These are phyloP conservation scores for Dothideomycetidae sp. DNA, from an alignment of 2,329 filamentous ascomycete genomes.

Conservation along the genomic window DNA sequence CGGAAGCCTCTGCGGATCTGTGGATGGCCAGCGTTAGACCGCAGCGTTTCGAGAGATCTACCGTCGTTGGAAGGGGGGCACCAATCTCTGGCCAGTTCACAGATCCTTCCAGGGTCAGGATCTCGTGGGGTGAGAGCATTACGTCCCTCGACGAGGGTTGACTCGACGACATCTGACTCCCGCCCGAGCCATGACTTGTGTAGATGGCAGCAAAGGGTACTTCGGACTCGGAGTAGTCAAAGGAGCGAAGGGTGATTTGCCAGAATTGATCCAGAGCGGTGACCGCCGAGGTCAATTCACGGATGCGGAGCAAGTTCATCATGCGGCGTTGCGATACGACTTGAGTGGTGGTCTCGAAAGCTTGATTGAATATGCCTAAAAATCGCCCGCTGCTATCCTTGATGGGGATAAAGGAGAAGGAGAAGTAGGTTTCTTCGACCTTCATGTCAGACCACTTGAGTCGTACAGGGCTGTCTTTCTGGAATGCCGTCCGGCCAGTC, in stretches of 20 bases:
- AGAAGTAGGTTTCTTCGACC: slow-evolving; percentile 4
- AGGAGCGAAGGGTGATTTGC: not conserved
- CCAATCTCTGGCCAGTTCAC: not conserved
- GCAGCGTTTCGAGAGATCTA: not conserved
- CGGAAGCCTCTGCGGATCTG: not conserved
- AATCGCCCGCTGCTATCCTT: slow-evolving; percentile 1
- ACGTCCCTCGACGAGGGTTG: not conserved
- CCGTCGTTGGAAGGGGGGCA: not conserved
- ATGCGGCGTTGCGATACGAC: slow-evolving; percentile 4
- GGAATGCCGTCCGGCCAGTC: slow-evolving; percentile 1
- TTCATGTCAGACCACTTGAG: not conserved
- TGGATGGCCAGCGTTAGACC: slow-evolving; percentile 1
- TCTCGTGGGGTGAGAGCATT: not conserved
- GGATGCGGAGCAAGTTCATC: slow-evolving; percentile 1
- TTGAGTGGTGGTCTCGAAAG: not conserved
- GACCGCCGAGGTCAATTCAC: not conserved
- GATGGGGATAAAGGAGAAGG: slow-evolving; percentile 4
- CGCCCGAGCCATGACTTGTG: not conserved
- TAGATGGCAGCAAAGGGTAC: slow-evolving; percentile 7
- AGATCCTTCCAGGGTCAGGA: not conserved
- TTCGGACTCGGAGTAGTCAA: slow-evolving; percentile 1
- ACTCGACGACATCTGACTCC: not conserved
- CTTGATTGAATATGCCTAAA: slow-evolving; percentile 3
- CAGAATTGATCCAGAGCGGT: slow-evolving; percentile 3
- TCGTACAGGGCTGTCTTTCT: not conserved